These are phyloP conservation scores for Heritiera littoralis DNA, from an alignment of 345 rosid genomes.

Conservation along the genomic window DNA sequence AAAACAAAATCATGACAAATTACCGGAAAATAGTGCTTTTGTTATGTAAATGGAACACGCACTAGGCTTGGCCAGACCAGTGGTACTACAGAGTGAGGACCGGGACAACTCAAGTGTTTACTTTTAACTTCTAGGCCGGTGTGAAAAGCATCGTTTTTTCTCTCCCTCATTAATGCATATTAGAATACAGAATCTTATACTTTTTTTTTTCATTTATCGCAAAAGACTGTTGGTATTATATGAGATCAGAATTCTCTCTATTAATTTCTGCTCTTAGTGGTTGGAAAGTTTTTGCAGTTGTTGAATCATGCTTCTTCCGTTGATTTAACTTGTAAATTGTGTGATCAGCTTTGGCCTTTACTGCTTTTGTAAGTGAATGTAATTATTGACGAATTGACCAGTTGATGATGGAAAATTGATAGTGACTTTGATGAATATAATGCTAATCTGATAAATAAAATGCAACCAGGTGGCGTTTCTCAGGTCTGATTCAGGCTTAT, in stretches of 20 bases:
- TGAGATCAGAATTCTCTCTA: neutral
- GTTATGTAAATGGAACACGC: neutral
- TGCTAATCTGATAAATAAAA: neutral
- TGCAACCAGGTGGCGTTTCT: neutral
- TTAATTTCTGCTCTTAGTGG: neutral
- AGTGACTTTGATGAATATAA: neutral
- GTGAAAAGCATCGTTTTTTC: neutral
- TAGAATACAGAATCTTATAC: neutral
- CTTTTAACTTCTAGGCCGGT: neutral
- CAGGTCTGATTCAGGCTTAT: neutral
- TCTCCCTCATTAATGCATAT: neutral
- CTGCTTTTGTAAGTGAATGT: neutral
- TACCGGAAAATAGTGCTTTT: neutral
- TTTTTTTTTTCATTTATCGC: neutral
- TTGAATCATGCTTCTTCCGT: constrained; percentile 25
- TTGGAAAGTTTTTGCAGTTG: constrained; percentile 14
- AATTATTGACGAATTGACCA: neutral
- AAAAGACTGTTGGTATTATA: neutral
- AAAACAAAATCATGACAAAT: neutral
- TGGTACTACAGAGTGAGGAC: neutral
- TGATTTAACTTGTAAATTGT: neutral
- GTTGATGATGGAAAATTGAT: neutral
- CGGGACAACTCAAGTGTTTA: neutral
- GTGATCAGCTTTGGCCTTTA: neutral
- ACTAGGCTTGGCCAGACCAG: neutral